Conservation (phyloP, 179 eudicot genomes). For the Spinacia oleracea region DNA sequence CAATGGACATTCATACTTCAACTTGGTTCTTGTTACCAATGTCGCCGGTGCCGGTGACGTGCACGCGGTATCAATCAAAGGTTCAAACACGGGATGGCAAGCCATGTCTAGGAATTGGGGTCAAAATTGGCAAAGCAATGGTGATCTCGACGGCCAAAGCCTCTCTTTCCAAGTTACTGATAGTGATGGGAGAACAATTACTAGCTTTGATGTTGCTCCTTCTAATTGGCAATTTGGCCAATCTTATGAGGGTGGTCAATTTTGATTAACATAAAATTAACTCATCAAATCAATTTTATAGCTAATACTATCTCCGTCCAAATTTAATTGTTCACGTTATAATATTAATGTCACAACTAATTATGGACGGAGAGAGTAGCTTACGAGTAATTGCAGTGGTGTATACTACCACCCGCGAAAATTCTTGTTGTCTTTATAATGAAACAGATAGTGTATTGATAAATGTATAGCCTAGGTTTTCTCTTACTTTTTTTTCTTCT, state of each 20-base stretch:
- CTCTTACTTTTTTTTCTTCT: too few species aligned
- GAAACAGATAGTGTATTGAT: neutral
- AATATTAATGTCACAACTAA: neutral
- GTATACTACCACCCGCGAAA: neutral
- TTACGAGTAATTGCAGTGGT: neutral
- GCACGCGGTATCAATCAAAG: slow-evolving; percentile 54
- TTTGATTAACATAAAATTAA: slow-evolving; percentile 14
- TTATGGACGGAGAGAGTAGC: too few species aligned
- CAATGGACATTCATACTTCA: slow-evolving; percentile 73
- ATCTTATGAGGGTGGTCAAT: slow-evolving; percentile 48
- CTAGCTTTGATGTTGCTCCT: slow-evolving; percentile 47
- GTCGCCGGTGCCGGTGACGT: slow-evolving; percentile 69
- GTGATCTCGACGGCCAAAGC: slow-evolving; percentile 49
- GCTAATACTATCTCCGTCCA: too few species aligned
- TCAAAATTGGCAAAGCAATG: slow-evolving; percentile 67
- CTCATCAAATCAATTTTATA: too few species aligned
- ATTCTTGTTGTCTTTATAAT: too few species aligned
- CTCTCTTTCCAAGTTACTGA: slow-evolving; percentile 58
- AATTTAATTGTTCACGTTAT: neutral
- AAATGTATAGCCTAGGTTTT: neutral
- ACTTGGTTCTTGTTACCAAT: slow-evolving; percentile 58
- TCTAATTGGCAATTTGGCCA: slow-evolving; percentile 59
- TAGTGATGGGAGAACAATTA: slow-evolving; percentile 55
- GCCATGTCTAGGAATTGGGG: slow-evolving; percentile 70
- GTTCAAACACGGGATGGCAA: slow-evolving; percentile 60